A percentile compares a stretch with the other conserved stretches of the same genome.
Conservation (phyloP, 805 yeast species). For the Debaryomyces prosopidis region DNA sequence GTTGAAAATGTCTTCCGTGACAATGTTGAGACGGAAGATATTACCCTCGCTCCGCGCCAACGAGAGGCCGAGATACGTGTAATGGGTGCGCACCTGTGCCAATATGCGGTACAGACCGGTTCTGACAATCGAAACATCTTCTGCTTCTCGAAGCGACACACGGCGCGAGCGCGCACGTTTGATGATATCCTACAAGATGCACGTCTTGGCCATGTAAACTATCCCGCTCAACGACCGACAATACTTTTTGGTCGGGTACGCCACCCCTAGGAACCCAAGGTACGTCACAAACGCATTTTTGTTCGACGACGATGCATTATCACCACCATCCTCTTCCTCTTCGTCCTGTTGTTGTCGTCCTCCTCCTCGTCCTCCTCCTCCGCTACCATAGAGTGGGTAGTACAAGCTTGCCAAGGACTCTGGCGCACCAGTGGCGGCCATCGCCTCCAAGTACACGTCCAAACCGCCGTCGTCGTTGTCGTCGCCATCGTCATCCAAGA, state of each 20-base stretch:
- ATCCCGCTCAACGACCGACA: not conserved
- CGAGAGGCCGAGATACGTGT: not conserved
- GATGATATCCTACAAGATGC: not conserved
- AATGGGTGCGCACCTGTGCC: not conserved
- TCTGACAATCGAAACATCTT: not conserved
- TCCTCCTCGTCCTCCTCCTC: too few relatives aligned
- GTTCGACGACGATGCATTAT: too few relatives aligned
- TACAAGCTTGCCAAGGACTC: too few relatives aligned
- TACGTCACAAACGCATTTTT: not conserved
- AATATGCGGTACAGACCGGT: not conserved
- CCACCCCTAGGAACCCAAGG: not conserved
- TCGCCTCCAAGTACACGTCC: too few relatives aligned
- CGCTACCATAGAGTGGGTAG: too few relatives aligned
- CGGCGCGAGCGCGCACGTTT: not conserved
- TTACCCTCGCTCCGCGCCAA: not conserved
- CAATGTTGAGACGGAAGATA: not conserved
- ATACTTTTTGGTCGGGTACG: not conserved
- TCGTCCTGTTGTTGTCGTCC: too few relatives aligned
- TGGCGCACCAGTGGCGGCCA: too few relatives aligned
- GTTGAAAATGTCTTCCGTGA: not conserved
- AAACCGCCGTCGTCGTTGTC: too few relatives aligned
- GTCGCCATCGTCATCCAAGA: too few relatives aligned
- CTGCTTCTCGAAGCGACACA: not conserved
- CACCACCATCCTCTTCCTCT: too few relatives aligned
- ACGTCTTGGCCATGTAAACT: not conserved